Evolutionary conservation across 441 rosid genomes (phyloP), one percentile per base, ranked within the genome.

Genomic region (Populus hybrid): DNA sequence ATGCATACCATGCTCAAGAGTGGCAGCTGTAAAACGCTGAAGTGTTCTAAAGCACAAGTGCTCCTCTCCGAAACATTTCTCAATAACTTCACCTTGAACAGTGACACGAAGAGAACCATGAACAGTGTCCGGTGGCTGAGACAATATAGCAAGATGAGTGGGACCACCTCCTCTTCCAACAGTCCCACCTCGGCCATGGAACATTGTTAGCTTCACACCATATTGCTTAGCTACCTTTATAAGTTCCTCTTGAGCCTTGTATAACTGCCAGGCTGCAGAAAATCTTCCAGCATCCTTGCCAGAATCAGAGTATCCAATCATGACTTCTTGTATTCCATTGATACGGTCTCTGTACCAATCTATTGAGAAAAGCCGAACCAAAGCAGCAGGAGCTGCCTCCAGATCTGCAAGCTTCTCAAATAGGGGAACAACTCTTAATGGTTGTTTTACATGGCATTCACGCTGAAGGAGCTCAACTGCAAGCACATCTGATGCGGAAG

Each of bases 81-180:
- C 98, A 10, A 95, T 92, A 82, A 95, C 98, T 89, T 95, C 99
- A 63, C 99, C 98, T 78, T 93, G 98, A 75, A 95, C 93, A 0
- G 99, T 95, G 66, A 93, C 99, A 64, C 97, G 90, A 53, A 93
- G 90, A 0, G 98, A 93, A 23, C 99, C 97, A 3, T 92, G 96
- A 74, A 95, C 87, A 10, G 98, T 95, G 46, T 95, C 99, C 0
- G 98, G 99, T 23, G 99, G 98, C 86, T 95, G 99, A 82, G 99
- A 95, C 84, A 95, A 86, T 72, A 94, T 95, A 82, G 99, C 99
- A 79, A 95, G 95, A 86, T 95, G 99, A 74, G 98, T 94, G 1
- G 99, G 99, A 28, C 99, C 98, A 6, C 99, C 98, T 76, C 99
- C 99, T 87, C 99, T 87, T 83, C 99, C 98, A 9, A 94, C 99